Base-by-base conservation (phyloP, 73 alveolate genomes). In the Uronychia setigera region DNA sequence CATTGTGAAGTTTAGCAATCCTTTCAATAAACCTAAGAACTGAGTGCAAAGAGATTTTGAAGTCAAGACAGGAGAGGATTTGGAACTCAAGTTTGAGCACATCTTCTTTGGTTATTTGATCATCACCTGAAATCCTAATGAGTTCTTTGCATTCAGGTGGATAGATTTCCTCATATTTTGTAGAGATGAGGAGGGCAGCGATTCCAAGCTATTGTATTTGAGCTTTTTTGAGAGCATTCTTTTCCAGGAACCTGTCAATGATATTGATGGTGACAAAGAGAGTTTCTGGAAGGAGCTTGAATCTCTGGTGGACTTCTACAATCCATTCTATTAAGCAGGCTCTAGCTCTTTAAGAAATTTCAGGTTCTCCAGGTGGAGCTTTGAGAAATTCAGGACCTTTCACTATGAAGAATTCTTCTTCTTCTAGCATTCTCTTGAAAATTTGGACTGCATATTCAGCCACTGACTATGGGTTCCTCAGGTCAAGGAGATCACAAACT, bases 221-320 rank as follows among this genome's bases (percentile, higher is more conserved):
- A 32, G 87, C 82, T 79, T 92, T 93, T 29, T 84, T 74, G 59
- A 92, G 81, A 26, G 79, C 80, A 57, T 91, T 89, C 59, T 79
- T 91, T 59, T 86, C 86, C 35, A 96, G 91, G 84, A 90, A 97
- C 93, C 96, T 87, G 84, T 97, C 99, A 58, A 95, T 87, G 26
- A 95, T 84, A 81, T 87, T 80, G 58, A 97, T 91, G 60, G 99
- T 88, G 35, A 97, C 91, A 82, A 91, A 93, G 33, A 97, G 93
- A 32, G 99, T 96, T 86, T 97, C 99, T 31, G 97, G 97, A 60
- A 94, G 67, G 76, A 97, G 89, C 84, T 96, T 92, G 92, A 95
- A 94, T 82, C 92, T 94, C 59, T 91, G 81, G 92, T 94, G 98
- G 31, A 95, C 98, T 79, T 92, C 97, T 29, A 94, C 89, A 32